These are phyloP conservation scores for Magnusiomyces suaveolens DNA, from an alignment of 1,139 yeast genomes.

Conservation along the genomic window DNA sequence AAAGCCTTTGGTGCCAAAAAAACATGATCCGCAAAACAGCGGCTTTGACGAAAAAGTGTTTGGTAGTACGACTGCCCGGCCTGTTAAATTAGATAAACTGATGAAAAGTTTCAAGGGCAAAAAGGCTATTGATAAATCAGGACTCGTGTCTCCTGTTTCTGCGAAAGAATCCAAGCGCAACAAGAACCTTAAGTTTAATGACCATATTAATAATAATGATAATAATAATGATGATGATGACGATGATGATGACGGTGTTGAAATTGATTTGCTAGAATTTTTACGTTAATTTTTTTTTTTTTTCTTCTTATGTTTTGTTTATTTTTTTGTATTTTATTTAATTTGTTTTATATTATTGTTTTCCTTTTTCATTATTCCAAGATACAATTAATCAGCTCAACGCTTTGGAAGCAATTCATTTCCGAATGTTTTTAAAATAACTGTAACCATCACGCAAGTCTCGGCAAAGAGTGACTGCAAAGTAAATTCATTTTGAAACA, in stretches of 20 bases:
- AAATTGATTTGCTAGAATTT: conserved; percentile 19
- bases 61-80: background rate
- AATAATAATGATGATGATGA: conserved; percentile 16
- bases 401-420: no score
- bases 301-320: background rate
- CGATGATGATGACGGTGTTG: conserved; percentile 13
- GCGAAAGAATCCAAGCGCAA: background rate
- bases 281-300: conserved; percentile 9
- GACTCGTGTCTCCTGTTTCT: background rate
- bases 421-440: no score
- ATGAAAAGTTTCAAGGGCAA: background rate
- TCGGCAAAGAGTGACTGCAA: no score
- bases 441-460: no score
- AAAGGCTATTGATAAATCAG: background rate
- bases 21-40: background rate
- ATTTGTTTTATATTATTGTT: background rate
- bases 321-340: background rate
- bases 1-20: background rate
- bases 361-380: no score
- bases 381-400: no score
- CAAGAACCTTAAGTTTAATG: background rate
- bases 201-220: conserved; percentile 10
- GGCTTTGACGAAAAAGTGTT: background rate
- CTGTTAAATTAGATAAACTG: conserved; percentile 7
- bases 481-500: no score